A percentile compares a stretch with the other conserved stretches of the same genome.
Conservation (phyloP, 768 basidiomycete genomes). For the Russula emetica region DNA sequence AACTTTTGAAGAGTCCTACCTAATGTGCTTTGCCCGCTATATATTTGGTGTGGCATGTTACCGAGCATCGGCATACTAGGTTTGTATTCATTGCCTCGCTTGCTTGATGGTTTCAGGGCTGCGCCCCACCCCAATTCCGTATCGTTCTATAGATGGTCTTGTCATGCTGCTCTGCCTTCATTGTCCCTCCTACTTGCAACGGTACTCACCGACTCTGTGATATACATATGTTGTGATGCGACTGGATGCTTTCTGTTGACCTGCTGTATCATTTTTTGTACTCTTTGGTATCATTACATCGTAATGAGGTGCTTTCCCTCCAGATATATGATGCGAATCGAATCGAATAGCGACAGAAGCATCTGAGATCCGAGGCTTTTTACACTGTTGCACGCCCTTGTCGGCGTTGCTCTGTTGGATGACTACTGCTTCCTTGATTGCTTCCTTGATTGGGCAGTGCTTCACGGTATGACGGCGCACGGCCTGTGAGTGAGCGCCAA, state of each 20-base stretch:
- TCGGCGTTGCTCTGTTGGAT: background rate
- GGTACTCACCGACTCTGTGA: conserved; percentile 25
- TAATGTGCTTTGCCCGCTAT: background rate
- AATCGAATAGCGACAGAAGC: background rate
- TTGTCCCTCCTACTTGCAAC: conserved; percentile 9
- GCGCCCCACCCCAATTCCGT: background rate
- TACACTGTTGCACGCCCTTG: background rate
- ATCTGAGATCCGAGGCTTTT: background rate
- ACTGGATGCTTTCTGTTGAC: conserved; percentile 14
- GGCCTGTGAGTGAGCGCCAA: background rate
- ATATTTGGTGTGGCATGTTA: conserved; percentile 7
- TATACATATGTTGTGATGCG: conserved; percentile 22
- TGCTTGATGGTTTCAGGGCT: conserved; percentile 2
- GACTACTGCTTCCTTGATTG: background rate
- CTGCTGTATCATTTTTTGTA: conserved; percentile 19
- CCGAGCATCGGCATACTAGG: background rate
- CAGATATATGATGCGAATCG: background rate
- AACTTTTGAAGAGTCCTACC: background rate
- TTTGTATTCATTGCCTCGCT: conserved; percentile 1
- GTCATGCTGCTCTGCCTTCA: conserved; percentile 4
- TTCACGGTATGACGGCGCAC: background rate
- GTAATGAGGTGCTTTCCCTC: background rate
- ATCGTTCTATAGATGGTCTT: conserved; percentile 11
- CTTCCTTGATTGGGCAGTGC: conserved; percentile 3
- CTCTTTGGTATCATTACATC: background rate